Percentiles rank a stretch among this genome's conserved stretches.
phyloP scores from a whole-genome alignment of 768 basidiomycete species.

The Hygrophoropsis aurantiaca region DNA sequence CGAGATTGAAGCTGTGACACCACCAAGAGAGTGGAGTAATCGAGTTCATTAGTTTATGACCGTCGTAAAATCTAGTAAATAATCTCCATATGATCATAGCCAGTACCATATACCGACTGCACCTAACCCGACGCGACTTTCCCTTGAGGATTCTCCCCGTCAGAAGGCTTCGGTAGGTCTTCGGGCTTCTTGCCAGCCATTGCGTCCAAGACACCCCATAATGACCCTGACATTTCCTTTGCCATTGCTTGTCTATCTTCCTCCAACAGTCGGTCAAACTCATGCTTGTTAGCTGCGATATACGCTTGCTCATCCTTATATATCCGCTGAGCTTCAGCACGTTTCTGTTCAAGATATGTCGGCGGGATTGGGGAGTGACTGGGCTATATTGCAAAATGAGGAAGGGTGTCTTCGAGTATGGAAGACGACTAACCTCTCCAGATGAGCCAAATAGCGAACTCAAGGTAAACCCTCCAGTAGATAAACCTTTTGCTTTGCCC shows the following conservation, averaged over 20 bases:
- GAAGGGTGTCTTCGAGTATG: background rate
- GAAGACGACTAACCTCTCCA: constrained; percentile 25
- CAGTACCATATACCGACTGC: no score
- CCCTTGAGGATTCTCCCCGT: background rate
- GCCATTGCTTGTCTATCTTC: constrained; percentile 50
- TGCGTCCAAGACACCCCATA: constrained; percentile 32
- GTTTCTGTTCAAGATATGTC: constrained; percentile 55
- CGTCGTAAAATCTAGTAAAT: no score
- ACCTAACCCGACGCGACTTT: background rate
- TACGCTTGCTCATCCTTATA: constrained; percentile 57
- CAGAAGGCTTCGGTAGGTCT: background rate
- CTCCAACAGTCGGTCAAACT: constrained; percentile 51
- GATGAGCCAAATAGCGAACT: constrained; percentile 42
- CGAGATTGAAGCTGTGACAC: no score
- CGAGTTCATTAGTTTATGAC: no score
- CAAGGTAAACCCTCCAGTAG: constrained; percentile 42
- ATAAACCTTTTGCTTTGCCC: constrained; percentile 37
- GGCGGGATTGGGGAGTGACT: constrained; percentile 36
- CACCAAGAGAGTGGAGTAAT: no score
- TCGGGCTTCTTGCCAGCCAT: constrained; percentile 22
- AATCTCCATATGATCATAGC: no score
- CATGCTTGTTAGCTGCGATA: constrained; percentile 47
- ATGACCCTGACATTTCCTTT: constrained; percentile 45
- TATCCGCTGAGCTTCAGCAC: constrained; percentile 46
- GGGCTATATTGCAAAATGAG: constrained; percentile 6